Conservation (phyloP, 2,329 filamentous ascomycete genomes). For the Sclerotinia borealis region DNA sequence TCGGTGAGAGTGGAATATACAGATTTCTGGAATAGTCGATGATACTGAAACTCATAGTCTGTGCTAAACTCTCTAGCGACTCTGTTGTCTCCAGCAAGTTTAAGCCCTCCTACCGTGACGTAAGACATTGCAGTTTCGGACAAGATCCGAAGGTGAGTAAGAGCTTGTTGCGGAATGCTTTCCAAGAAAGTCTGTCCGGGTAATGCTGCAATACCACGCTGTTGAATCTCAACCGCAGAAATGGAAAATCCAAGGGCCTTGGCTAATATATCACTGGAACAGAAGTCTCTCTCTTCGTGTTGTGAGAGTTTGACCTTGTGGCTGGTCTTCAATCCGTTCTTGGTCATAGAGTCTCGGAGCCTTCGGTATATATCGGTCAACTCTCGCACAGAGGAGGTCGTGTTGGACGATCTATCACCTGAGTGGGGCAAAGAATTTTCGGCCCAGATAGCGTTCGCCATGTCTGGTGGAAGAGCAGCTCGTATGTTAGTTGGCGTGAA, state of each 20-base stretch:
- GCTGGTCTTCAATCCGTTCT: conserved; percentile 44
- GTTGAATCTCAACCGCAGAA: conserved; percentile 82
- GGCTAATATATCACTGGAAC: conserved; percentile 53
- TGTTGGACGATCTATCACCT: conserved; percentile 35
- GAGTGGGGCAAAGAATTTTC: conserved; percentile 35
- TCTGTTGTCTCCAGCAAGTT: conserved; percentile 51
- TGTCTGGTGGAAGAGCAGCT: conserved; percentile 26
- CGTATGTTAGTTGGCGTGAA: conserved; percentile 14
- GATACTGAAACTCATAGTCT: conserved; percentile 66
- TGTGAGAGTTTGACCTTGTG: background rate
- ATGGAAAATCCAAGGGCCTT: conserved; percentile 76
- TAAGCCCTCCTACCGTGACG: conserved; percentile 67
- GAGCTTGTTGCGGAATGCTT: conserved; percentile 73
- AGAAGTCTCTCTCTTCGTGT: conserved; percentile 36
- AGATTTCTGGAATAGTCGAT: conserved; percentile 56
- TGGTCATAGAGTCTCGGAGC: conserved; percentile 50
- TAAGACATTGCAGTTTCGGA: conserved; percentile 86
- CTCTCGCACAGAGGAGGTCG: conserved; percentile 41
- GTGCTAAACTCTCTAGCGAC: conserved; percentile 61
- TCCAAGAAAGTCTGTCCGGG: conserved; percentile 71
- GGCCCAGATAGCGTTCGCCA: conserved; percentile 23
- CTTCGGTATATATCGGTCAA: conserved; percentile 56
- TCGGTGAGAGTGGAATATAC: conserved; percentile 8
- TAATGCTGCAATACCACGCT: conserved; percentile 74
- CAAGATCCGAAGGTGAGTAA: conserved; percentile 83